Conservation (phyloP, 2,329 filamentous ascomycete genomes). For the Mollisia scopiformis region DNA sequence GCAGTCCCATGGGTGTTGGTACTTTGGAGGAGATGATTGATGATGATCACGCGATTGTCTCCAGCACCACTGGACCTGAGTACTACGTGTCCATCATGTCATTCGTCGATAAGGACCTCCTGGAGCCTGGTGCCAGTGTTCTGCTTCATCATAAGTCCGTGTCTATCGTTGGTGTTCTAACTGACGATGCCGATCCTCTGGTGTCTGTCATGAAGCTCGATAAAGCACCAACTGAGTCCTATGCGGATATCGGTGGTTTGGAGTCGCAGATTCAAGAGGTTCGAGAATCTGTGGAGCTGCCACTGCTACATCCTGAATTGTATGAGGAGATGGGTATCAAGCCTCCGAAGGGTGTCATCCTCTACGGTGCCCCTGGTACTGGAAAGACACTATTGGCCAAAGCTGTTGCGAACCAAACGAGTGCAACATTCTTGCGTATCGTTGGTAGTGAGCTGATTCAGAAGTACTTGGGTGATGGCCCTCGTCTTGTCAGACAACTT, state of each 20-base stretch:
- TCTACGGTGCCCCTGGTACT: constrained; percentile 95
- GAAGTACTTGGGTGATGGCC: constrained; percentile 97
- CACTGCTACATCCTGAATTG: constrained; percentile 90
- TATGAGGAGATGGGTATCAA: constrained; percentile 99
- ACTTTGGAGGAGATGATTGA: constrained; percentile 99
- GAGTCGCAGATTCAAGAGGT: constrained; percentile 98
- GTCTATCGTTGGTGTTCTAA: constrained; percentile 95
- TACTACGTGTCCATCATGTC: constrained; percentile 99
- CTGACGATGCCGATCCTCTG: constrained; percentile 91
- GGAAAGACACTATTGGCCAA: constrained; percentile 96
- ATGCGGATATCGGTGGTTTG: constrained; percentile 96
- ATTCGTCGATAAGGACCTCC: constrained; percentile 97
- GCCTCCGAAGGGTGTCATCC: constrained; percentile 97
- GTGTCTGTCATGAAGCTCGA: constrained; percentile 99
- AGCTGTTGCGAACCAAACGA: constrained; percentile 98
- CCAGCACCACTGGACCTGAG: constrained; percentile 93
- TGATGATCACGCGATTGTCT: constrained; percentile 98
- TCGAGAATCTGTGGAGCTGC: constrained; percentile 93
- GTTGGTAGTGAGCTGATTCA: constrained; percentile 97
- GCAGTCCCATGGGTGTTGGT: constrained; percentile 97
- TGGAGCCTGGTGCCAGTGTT: constrained; percentile 95
- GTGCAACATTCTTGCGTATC: constrained; percentile 95
- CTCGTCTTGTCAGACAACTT: constrained; percentile 90
- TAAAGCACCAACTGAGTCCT: constrained; percentile 97
- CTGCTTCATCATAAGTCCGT: constrained; percentile 97